Conservation (phyloP, 2,329 filamentous ascomycete species). For the Pseudogymnoascus sp. region DNA sequence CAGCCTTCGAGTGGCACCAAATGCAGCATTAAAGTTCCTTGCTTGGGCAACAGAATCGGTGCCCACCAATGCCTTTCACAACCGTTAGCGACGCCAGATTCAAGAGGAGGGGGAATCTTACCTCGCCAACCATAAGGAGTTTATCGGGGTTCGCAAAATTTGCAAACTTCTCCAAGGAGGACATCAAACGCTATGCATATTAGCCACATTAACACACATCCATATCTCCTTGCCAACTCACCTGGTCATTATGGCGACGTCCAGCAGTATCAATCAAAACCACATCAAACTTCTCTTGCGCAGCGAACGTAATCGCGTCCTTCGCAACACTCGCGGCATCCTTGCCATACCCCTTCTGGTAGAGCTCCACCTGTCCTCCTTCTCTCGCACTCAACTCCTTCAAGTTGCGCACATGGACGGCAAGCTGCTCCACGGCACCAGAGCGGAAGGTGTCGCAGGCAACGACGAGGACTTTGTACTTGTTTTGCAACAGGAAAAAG, state of each 20-base stretch:
- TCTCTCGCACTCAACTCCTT: constrained; percentile 82
- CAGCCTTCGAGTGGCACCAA: constrained; percentile 70
- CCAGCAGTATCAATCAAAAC: constrained; percentile 96
- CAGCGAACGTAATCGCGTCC: constrained; percentile 79
- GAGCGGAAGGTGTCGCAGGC: constrained; percentile 96
- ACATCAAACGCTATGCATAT: constrained; percentile 66
- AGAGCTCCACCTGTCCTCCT: constrained; percentile 78
- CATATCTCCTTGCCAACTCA: constrained; percentile 10
- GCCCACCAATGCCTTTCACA: constrained; percentile 68
- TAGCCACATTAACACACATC: constrained; percentile 11
- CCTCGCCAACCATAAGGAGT: constrained; percentile 84
- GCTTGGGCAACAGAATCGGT: constrained; percentile 94
- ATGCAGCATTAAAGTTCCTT: constrained; percentile 89
- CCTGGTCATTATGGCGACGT: constrained; percentile 83
- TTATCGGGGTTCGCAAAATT: constrained; percentile 95
- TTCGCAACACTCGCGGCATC: constrained; percentile 93
- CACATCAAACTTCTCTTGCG: constrained; percentile 73
- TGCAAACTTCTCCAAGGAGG: constrained; percentile 91
- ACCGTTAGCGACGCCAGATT: constrained; percentile 11
- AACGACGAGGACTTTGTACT: constrained; percentile 88
- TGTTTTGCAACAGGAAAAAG: constrained; percentile 95
- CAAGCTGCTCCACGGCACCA: constrained; percentile 91
- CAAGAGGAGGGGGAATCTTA: constrained; percentile 12
- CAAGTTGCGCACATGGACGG: constrained; percentile 89
- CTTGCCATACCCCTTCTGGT: constrained; percentile 96